Evolutionary conservation across 2,329 filamentous ascomycete genomes (phyloP).

Genomic region (Arthrinium puccinioides): DNA sequence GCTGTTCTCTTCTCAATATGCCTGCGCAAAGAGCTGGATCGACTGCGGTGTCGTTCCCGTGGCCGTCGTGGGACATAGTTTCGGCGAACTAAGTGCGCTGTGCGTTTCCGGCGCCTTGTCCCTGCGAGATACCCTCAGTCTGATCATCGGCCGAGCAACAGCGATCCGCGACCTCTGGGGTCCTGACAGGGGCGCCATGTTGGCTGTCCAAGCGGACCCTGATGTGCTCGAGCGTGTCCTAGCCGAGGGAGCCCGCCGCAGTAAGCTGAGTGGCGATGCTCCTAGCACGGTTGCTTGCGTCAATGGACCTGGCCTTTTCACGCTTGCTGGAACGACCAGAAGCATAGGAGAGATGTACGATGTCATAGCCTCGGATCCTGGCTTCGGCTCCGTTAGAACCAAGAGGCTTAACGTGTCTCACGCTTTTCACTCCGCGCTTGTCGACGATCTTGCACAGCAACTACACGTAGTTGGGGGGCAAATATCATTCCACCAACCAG

Average conservation of each 20-base stretch:
- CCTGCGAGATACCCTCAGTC: slow-evolving; percentile 21
- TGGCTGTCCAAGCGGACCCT: slow-evolving; percentile 26
- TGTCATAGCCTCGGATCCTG: slow-evolving; percentile 10
- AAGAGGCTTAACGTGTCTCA: slow-evolving; percentile 19
- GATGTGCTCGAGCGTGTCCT: slow-evolving; percentile 15
- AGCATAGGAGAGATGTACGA: slow-evolving; percentile 15
- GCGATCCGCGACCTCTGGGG: slow-evolving; percentile 26
- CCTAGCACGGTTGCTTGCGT: slow-evolving; percentile 8
- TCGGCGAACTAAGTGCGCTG: slow-evolving; percentile 33
- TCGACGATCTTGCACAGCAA: slow-evolving; percentile 14
- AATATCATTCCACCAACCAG: slow-evolving; percentile 12
- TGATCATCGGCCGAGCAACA: slow-evolving; percentile 20
- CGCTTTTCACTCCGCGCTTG: slow-evolving; percentile 20
- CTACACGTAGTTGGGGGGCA: slow-evolving; percentile 9
- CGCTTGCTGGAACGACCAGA: slow-evolving; percentile 19
- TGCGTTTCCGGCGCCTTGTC: slow-evolving; percentile 25
- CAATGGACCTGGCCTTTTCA: slow-evolving; percentile 17
- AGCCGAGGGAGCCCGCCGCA: neutral
- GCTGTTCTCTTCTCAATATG: slow-evolving; percentile 32
- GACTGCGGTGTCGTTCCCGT: slow-evolving; percentile 22
- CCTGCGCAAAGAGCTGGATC: slow-evolving; percentile 27
- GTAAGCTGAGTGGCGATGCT: slow-evolving; percentile 33
- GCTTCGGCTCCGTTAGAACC: slow-evolving; percentile 1
- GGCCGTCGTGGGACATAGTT: slow-evolving; percentile 31
- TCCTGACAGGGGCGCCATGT: slow-evolving; percentile 28